phyloP scores from a whole-genome alignment of 352 stramenopile genomes.

The Globisporangium paddicum region DNA sequence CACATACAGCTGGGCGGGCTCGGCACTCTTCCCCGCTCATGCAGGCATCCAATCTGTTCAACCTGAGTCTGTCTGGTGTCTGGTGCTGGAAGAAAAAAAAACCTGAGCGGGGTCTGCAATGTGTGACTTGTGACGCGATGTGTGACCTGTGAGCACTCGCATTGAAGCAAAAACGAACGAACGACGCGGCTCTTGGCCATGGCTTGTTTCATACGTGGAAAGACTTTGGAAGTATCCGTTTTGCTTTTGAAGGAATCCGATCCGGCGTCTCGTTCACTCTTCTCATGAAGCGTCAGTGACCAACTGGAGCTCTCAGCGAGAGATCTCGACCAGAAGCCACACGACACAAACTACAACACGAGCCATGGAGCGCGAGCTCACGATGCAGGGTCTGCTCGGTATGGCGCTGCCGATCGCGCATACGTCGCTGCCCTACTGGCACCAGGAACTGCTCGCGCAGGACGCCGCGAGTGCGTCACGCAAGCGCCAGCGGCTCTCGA shows the following conservation, averaged over 20 bases:
- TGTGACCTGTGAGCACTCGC: neutral
- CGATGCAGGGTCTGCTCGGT: conserved; percentile 20
- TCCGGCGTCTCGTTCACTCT: neutral
- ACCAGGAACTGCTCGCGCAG: conserved; percentile 22
- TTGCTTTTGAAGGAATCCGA: conserved; percentile 2
- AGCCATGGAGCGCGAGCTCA: conserved; percentile 17
- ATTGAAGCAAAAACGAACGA: too few relatives aligned
- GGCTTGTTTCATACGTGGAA: neutral
- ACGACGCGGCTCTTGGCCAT: neutral
- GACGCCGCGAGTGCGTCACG: neutral
- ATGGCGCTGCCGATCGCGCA: conserved; percentile 20
- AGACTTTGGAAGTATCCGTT: conserved; percentile 1
- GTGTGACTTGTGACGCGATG: conserved; percentile 1
- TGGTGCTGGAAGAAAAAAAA: too few relatives aligned
- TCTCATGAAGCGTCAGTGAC: conserved; percentile 1
- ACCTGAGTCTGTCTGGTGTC: too few relatives aligned
- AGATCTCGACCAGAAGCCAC: neutral
- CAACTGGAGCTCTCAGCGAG: neutral
- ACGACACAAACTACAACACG: neutral
- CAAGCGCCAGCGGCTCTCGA: conserved; percentile 26
- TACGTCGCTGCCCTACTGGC: conserved; percentile 18
- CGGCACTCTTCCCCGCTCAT: too few relatives aligned
- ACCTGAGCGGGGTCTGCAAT: neutral
- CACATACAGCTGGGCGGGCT: too few relatives aligned
- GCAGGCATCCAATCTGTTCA: too few relatives aligned